These are phyloP conservation scores for Leptographium flavum DNA, from an alignment of 2,329 filamentous ascomycete species.

Conservation along the genomic window DNA sequence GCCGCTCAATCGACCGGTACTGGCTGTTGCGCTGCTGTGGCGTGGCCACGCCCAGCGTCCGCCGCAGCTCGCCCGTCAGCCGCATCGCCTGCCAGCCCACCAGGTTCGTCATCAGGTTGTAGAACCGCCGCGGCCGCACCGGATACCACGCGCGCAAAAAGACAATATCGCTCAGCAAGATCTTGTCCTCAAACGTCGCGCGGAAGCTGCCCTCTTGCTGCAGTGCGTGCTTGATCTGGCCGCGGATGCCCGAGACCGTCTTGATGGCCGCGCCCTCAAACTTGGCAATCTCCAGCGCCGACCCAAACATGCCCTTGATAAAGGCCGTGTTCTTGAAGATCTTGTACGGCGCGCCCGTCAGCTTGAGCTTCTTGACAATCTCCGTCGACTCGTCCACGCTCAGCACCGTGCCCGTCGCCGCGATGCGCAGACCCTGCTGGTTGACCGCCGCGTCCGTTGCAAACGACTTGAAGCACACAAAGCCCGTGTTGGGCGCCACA, in stretches of 20 bases:
- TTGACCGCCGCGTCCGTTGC: constrained; percentile 55
- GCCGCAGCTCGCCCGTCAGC: constrained; percentile 80
- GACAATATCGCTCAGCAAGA: constrained; percentile 90
- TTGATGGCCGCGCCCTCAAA: constrained; percentile 94
- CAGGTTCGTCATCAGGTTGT: constrained; percentile 90
- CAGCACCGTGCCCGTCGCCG: constrained; percentile 84
- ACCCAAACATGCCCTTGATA: constrained; percentile 96
- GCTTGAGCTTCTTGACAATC: constrained; percentile 97
- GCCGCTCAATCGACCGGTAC: constrained; percentile 58
- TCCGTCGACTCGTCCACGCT: constrained; percentile 92
- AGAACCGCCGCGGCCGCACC: constrained; percentile 87
- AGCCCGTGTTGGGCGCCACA: constrained; percentile 89
- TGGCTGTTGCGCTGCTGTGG: constrained; percentile 72
- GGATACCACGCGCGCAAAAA: constrained; percentile 96
- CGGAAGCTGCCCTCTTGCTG: constrained; percentile 94
- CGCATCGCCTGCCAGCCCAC: constrained; percentile 91
- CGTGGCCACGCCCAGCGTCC: constrained; percentile 58
- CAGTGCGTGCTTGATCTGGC: constrained; percentile 92
- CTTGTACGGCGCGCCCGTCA: constrained; percentile 61
- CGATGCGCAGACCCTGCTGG: constrained; percentile 65
- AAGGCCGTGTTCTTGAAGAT: constrained; percentile 99
- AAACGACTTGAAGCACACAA: constrained; percentile 85
- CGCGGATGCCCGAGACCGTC: constrained; percentile 87
- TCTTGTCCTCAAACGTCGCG: constrained; percentile 97
- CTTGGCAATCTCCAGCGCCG: constrained; percentile 86